Evolutionary conservation across 192 early-diverging fungal species (phyloP).

Genomic region (Podila epigama): DNA sequence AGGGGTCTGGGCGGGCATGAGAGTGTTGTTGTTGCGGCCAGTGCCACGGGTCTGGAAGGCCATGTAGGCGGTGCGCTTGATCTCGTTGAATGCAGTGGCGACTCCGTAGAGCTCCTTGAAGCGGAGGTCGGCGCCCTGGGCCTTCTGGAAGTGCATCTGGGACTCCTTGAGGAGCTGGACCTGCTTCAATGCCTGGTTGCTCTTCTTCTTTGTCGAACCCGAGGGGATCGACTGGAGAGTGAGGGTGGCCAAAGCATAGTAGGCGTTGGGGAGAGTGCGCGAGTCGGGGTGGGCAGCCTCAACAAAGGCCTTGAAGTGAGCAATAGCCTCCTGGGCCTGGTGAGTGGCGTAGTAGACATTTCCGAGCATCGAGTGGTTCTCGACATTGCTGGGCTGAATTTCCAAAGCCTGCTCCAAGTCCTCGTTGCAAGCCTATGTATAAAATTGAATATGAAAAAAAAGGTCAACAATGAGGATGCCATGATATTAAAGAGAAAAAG

Average conservation of each 20-base stretch:
- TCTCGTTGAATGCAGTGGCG: constrained; percentile 55
- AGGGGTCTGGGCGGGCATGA: constrained; percentile 45
- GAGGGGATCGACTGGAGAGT: constrained; percentile 40
- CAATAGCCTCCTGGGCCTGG: constrained; percentile 53
- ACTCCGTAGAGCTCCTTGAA: constrained; percentile 63
- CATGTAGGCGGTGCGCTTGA: constrained; percentile 56
- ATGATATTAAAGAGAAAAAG: constrained; percentile 19
- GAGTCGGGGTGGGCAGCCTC: constrained; percentile 60
- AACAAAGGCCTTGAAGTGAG: constrained; percentile 60
- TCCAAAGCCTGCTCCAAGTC: constrained; percentile 44
- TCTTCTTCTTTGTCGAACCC: constrained; percentile 49
- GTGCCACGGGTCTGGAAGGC: constrained; percentile 47
- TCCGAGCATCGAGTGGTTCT: constrained; percentile 45
- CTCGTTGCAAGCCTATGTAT: constrained; percentile 48
- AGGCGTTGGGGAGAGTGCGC: constrained; percentile 57
- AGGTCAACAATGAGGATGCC: constrained; percentile 41
- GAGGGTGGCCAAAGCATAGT: constrained; percentile 58
- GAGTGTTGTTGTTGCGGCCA: constrained; percentile 23
- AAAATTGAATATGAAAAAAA: background rate
- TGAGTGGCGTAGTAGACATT: constrained; percentile 49
- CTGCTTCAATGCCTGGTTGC: constrained; percentile 51
- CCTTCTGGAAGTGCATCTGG: constrained; percentile 55
- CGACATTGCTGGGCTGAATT: constrained; percentile 34
- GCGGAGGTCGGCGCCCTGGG: constrained; percentile 59
- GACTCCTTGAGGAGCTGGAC: constrained; percentile 48